Conservation (phyloP, 495 filamentous ascomycete species). For the Hypoxylon intermedium region DNA sequence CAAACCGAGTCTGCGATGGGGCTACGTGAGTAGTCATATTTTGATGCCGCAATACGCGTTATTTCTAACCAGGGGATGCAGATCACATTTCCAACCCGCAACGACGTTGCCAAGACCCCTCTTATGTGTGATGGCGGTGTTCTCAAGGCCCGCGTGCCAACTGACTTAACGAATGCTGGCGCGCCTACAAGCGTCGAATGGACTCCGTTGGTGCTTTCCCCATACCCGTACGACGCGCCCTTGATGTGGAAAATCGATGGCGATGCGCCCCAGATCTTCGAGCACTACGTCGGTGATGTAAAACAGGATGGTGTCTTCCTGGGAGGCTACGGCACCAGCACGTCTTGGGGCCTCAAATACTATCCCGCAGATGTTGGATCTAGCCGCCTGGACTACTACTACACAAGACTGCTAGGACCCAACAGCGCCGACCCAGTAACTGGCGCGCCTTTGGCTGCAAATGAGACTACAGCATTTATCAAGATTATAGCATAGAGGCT, state of each 20-base stretch:
- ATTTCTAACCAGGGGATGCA: slow-evolving; percentile 5
- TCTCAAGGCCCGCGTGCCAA: slow-evolving; percentile 24
- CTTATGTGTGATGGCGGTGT: slow-evolving; percentile 26
- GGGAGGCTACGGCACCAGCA: slow-evolving; percentile 28
- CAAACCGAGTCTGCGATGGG: slow-evolving; percentile 39
- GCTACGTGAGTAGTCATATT: slow-evolving; percentile 30
- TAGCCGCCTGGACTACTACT: slow-evolving; percentile 29
- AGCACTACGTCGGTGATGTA: slow-evolving; percentile 42
- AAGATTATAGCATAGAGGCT: slow-evolving; percentile 16
- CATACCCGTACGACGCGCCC: slow-evolving; percentile 35
- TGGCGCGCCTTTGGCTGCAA: slow-evolving; percentile 15
- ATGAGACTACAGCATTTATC: slow-evolving; percentile 34
- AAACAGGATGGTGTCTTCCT: slow-evolving; percentile 44
- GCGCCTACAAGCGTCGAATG: slow-evolving; percentile 34
- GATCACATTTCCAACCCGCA: slow-evolving; percentile 33
- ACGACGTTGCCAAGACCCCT: slow-evolving; percentile 30
- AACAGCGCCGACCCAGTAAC: slow-evolving; percentile 33
- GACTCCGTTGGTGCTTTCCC: slow-evolving; percentile 30
- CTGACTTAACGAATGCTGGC: slow-evolving; percentile 29
- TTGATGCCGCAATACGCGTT: background rate
- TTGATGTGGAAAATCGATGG: slow-evolving; percentile 41
- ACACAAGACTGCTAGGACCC: slow-evolving; percentile 33
- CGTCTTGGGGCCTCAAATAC: slow-evolving; percentile 30
- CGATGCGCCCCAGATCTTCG: slow-evolving; percentile 34
- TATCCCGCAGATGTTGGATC: slow-evolving; percentile 1